Evolutionary conservation across 768 basidiomycete species (phyloP), one percentile per base, ranked within the genome.

Genomic region (Tulasnella sp.): DNA sequence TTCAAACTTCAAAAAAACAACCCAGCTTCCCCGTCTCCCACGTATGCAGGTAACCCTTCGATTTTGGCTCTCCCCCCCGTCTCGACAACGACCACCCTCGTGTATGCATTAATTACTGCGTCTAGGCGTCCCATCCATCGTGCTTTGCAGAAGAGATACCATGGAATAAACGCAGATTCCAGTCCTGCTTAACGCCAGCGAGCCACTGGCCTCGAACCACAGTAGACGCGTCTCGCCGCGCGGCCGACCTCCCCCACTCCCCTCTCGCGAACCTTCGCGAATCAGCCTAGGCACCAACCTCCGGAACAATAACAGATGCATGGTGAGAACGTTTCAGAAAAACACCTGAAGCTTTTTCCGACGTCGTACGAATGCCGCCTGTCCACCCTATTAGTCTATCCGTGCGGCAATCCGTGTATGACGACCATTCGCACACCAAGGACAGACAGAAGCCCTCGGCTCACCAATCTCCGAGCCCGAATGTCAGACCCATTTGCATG

Each of bases 401-500:
- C 31, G n/a, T n/a, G n/a, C n/a, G n/a, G n/a, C n/a, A n/a, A n/a
- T n/a, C n/a, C n/a, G 62, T 27, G 24, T 58, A 68, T 68, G 62
- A 68, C 34, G 16, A 36, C 27, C 34, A 31, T 68, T 68, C 62
- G 62, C 62, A 68, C 62, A 68, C 62, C 62, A 34, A 68, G 62
- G 62, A 68, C 62, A 68, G 48, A 31, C 62, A 68, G 62, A 68
- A 68, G 62, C 62, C n/a, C n/a, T n/a, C 62, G 62, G 62, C 62
- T 68, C 62, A 68, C 62, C n/a, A 68, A 27, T 9, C 34, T 68
- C 62, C 62, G 62, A 68, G 48, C 16, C 48, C 48, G 48, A 24
- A n/a, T 24, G 24, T 24, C 48, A 52, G 48, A 52, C 10, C 42
- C 8, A n/a, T n/a, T 14, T 44, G 42, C 42, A 44, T 44, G 42